These are phyloP conservation scores for Diaporthe sp. DNA, from an alignment of 2,329 filamentous ascomycete genomes.

Conservation along the genomic window DNA sequence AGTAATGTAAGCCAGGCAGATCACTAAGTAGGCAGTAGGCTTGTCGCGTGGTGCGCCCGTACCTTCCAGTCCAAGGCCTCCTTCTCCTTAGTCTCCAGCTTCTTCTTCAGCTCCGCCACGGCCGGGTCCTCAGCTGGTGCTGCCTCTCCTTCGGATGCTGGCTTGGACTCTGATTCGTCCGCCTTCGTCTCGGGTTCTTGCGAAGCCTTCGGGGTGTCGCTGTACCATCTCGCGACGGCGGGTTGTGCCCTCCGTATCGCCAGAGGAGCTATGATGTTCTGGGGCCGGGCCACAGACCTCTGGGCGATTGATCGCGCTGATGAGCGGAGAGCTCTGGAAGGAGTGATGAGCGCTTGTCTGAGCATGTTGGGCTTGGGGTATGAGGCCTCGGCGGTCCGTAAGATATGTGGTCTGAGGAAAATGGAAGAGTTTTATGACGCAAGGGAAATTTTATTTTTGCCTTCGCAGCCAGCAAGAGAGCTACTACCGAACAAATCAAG, in stretches of 20 bases:
- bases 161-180: conserved; percentile 45
- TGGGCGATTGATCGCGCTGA: conserved; percentile 52
- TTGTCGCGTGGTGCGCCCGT: conserved; percentile 44
- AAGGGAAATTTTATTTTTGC: conserved; percentile 36
- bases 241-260: conserved; percentile 49
- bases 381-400: background rate
- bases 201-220: conserved; percentile 49
- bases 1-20: conserved; percentile 29
- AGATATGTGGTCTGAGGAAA: conserved; percentile 28
- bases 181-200: conserved; percentile 45
- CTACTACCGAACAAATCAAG: conserved; percentile 16
- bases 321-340: conserved; percentile 59
- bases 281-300: conserved; percentile 52
- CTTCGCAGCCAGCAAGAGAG: background rate
- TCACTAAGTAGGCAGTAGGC: background rate
- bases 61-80: conserved; percentile 86
- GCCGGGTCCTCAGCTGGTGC: conserved; percentile 41
- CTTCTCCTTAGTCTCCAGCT: conserved; percentile 64
- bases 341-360: conserved; percentile 57
- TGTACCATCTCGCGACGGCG: conserved; percentile 61
- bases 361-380: conserved; percentile 53
- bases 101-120: conserved; percentile 62
- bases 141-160: conserved; percentile 46
- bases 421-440: conserved; percentile 40
- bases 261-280: conserved; percentile 54